These are phyloP conservation scores for Aspergillus pseudoterreus DNA, from an alignment of 2,329 filamentous ascomycete species.

Conservation along the genomic window DNA sequence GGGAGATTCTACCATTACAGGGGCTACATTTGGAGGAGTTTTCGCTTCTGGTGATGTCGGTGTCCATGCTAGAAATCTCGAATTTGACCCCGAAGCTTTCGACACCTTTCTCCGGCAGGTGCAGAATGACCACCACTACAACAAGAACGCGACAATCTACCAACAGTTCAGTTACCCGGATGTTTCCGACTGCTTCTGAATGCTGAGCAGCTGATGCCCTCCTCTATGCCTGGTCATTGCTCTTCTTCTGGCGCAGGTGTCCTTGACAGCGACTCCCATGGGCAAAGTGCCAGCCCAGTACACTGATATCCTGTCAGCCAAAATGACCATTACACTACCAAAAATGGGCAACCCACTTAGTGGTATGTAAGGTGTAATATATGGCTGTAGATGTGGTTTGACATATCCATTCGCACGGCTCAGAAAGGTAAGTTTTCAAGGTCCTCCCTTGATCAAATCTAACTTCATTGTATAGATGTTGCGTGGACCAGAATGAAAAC, in stretches of 20 bases:
- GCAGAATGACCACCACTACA: conserved; percentile 9
- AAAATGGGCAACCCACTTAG: no score
- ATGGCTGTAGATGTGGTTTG: no score
- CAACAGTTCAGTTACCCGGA: conserved; percentile 7
- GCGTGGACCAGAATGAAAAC: no score
- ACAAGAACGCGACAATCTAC: conserved; percentile 1
- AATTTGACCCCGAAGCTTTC: conserved; percentile 15
- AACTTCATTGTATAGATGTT: no score
- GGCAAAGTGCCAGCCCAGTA: no score
- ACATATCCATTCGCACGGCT: no score
- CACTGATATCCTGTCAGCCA: no score
- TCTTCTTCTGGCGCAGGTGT: not conserved
- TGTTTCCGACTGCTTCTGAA: conserved; percentile 14
- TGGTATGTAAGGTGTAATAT: no score
- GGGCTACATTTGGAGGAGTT: not conserved
- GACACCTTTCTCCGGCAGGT: conserved; percentile 16
- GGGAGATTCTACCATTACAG: not conserved
- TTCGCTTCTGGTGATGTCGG: not conserved
- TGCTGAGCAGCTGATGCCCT: not conserved
- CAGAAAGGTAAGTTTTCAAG: no score
- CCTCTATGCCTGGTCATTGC: not conserved
- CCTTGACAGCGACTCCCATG: no score
- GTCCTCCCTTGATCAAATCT: no score
- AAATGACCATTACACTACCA: no score
- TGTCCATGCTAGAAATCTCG: conserved; percentile 6